phyloP scores from a whole-genome alignment of 2,329 filamentous ascomycete genomes.

The Alternaria solani region DNA sequence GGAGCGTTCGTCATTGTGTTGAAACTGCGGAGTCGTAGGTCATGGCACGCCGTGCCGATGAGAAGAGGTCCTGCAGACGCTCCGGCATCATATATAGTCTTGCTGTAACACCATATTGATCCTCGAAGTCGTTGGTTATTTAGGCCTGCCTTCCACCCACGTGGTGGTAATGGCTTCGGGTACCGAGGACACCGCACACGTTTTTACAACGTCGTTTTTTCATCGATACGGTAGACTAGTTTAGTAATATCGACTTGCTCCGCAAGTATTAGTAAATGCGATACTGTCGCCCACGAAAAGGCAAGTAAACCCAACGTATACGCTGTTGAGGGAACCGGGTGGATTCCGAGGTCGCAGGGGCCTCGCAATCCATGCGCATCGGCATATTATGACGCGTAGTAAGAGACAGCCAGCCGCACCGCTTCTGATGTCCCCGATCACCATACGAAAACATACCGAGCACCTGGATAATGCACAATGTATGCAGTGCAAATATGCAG shows the following conservation, averaged over 20 bases:
- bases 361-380: neutral
- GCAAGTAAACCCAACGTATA: neutral
- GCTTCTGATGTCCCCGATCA: neutral
- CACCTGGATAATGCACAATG: neutral
- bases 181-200: neutral
- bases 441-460: neutral
- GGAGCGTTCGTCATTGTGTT: neutral
- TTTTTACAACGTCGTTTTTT: no score
- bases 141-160: neutral
- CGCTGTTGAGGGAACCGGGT: neutral
- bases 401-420: neutral
- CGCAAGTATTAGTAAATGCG: neutral
- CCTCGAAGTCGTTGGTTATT: neutral
- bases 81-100: neutral
- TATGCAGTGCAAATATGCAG: neutral
- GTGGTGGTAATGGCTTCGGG: neutral
- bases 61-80: neutral
- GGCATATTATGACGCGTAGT: neutral
- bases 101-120: neutral
- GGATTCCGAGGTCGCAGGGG: conserved; percentile 1
- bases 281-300: neutral
- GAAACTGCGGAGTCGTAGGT: neutral
- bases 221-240: neutral
- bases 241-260: neutral
- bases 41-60: neutral